Base-by-base conservation (phyloP, 768 basidiomycete species). In the Solioccasus polychromus region DNA sequence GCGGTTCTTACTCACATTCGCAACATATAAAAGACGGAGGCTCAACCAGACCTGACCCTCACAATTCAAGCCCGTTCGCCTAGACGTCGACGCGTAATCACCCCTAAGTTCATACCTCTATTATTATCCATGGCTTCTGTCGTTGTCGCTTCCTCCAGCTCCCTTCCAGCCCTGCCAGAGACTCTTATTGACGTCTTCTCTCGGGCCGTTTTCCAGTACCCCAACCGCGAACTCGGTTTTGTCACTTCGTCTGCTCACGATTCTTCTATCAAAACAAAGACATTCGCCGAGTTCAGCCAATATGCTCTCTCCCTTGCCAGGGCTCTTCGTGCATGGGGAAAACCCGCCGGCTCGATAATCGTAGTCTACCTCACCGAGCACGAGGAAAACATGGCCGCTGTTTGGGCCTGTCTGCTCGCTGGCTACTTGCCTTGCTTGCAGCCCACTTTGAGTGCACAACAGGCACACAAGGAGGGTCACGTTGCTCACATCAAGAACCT, bases 371-470 rank as follows among this genome's bases (percentile, higher is more conserved):
- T 65, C 18, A 65, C 63, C 1, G 65, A 65, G 34, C 63, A 65
- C 22, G 63, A 66, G 39, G 65, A 65, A 32, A 65, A 67, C 29
- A 65, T 67, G 63, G 52, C 50, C 3, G 64, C 63, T 4, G 45
- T 65, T 11, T 65, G 63, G 63, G 63, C 63, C 0, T 65, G 60
- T 39, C 44, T 65, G 1, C 46, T 65, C 14, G 65, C 63, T 4
- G 63, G 63, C n/a, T 59, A 52, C 42, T 51, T 65, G 1, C 63
- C 65, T 11, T 65, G 63, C 50, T 48, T 65, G 41, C 63, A 65
- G 29, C 65, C 63, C n/a, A 59, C 64, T 1, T 42, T 67, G 28
- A 67, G 65, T 30, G 64, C 66, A 17, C 61, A 65, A 23, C 63
- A 66, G 39, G 50, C 62, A 1, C 62, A 64, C 39, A 60, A 62